Evolutionary conservation across 2,329 filamentous ascomycete genomes (phyloP).

Genomic region (Xylariaceae sp.): DNA sequence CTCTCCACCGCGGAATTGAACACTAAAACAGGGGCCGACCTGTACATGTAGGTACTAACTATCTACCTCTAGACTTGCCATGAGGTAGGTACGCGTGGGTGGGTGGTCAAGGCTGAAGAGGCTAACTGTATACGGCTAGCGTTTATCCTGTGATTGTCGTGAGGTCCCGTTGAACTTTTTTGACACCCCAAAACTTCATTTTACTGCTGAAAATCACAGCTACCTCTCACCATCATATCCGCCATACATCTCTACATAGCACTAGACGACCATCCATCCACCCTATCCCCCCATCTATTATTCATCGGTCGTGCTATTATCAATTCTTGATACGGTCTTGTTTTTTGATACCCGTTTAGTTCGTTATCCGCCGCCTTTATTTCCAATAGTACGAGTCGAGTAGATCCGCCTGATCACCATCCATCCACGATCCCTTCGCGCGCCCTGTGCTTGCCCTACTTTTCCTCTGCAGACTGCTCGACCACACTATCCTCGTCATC

Average conservation of each 20-base stretch:
- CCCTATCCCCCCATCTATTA: slow-evolving; percentile 1
- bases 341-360: slow-evolving; percentile 27
- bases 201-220: slow-evolving; percentile 6
- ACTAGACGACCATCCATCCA: slow-evolving; percentile 5
- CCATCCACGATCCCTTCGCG: slow-evolving; percentile 10
- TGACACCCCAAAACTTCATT: slow-evolving; percentile 7
- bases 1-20: too few relatives aligned
- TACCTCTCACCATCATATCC: background rate
- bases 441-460: slow-evolving; percentile 11
- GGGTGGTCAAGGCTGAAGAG: background rate
- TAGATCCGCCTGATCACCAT: slow-evolving; percentile 24
- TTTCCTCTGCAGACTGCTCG: background rate
- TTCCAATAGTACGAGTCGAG: background rate
- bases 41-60: too few relatives aligned
- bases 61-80: too few relatives aligned
- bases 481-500: too few relatives aligned
- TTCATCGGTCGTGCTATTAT: slow-evolving; percentile 4
- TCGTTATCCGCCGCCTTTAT: slow-evolving; percentile 21
- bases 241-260: background rate
- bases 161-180: slow-evolving; percentile 2
- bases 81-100: background rate
- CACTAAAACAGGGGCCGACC: too few relatives aligned
- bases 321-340: slow-evolving; percentile 22
- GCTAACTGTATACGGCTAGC: background rate
- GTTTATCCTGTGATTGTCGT: slow-evolving; percentile 4